phyloP scores from a whole-genome alignment of 2,329 filamentous ascomycete species.

The Nothophaeocryptopus gaeumannii region DNA sequence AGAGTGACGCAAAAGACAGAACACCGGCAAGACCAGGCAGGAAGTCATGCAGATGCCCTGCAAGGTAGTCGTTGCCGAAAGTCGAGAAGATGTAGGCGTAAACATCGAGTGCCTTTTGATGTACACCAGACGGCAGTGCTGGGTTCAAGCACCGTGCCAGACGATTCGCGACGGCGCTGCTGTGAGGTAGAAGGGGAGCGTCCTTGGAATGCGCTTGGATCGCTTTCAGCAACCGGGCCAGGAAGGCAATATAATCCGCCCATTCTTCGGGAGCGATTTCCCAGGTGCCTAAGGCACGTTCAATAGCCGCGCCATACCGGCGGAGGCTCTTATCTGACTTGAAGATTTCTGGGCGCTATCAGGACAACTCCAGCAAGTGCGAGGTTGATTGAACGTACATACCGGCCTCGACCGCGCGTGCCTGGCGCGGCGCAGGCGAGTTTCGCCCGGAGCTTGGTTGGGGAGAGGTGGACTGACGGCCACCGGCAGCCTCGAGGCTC shows the following conservation, averaged over 20 bases:
- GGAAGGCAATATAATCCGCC: constrained; percentile 98
- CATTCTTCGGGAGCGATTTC: constrained; percentile 95
- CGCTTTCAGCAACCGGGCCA: constrained; percentile 87
- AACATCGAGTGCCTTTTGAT: constrained; percentile 94
- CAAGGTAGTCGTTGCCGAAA: constrained; percentile 65
- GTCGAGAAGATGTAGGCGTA: constrained; percentile 85
- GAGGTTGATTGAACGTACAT: constrained; percentile 38
- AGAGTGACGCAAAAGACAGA: constrained; percentile 89
- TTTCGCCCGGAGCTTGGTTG: constrained; percentile 74
- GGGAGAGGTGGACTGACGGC: constrained; percentile 65
- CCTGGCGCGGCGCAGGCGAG: constrained; percentile 71
- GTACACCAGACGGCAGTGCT: constrained; percentile 87
- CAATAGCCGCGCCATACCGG: constrained; percentile 84
- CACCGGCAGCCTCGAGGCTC: constrained; percentile 61
- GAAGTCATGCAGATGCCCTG: constrained; percentile 79
- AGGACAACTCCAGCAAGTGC: constrained; percentile 3
- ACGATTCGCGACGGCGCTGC: constrained; percentile 79
- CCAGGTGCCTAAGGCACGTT: constrained; percentile 83
- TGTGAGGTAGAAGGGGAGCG: constrained; percentile 73
- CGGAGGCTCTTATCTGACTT: constrained; percentile 69
- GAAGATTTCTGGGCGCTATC: constrained; percentile 49
- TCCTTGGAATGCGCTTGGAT: constrained; percentile 79
- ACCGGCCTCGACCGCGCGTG: constrained; percentile 77
- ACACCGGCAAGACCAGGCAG: constrained; percentile 85
- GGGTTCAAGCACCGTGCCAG: constrained; percentile 94